Evolutionary conservation across 2,329 filamentous ascomycete genomes (phyloP).

Genomic region (Xylaria sp.): DNA sequence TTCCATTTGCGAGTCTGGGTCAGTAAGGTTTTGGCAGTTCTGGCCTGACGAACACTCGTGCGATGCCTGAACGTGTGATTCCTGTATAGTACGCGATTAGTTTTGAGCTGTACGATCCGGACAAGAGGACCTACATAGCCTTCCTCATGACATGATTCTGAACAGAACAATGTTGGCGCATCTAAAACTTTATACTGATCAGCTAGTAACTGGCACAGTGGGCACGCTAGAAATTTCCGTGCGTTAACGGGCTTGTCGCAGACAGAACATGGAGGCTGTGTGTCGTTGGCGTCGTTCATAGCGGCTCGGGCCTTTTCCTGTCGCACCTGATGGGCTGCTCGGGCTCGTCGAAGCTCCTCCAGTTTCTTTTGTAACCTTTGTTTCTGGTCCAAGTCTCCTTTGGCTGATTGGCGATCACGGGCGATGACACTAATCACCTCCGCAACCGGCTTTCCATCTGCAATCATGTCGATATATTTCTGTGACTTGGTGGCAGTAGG

Average conservation of each 20-base stretch:
- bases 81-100: constrained; percentile 50
- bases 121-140: constrained; percentile 54
- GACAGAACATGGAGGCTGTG: constrained; percentile 55
- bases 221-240: constrained; percentile 56
- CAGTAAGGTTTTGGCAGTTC: constrained; percentile 54
- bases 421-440: constrained; percentile 49
- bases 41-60: constrained; percentile 58
- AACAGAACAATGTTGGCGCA: constrained; percentile 59
- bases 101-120: neutral
- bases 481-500: constrained; percentile 46
- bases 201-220: constrained; percentile 58
- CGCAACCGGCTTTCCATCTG: constrained; percentile 46
- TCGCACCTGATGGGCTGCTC: constrained; percentile 54
- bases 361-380: constrained; percentile 54
- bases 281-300: constrained; percentile 48
- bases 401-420: constrained; percentile 49
- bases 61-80: constrained; percentile 52
- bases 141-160: constrained; percentile 55
- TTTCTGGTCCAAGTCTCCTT: constrained; percentile 51
- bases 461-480: constrained; percentile 56
- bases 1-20: constrained; percentile 56
- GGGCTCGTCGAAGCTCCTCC: constrained; percentile 61
- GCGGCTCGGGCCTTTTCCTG: constrained; percentile 58
- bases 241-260: constrained; percentile 53
- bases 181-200: constrained; percentile 52